Evolutionary conservation across 164 flowering plant genomes (phyloP), one percentile per base, ranked within the genome.

Genomic region (Annona cherimola): DNA sequence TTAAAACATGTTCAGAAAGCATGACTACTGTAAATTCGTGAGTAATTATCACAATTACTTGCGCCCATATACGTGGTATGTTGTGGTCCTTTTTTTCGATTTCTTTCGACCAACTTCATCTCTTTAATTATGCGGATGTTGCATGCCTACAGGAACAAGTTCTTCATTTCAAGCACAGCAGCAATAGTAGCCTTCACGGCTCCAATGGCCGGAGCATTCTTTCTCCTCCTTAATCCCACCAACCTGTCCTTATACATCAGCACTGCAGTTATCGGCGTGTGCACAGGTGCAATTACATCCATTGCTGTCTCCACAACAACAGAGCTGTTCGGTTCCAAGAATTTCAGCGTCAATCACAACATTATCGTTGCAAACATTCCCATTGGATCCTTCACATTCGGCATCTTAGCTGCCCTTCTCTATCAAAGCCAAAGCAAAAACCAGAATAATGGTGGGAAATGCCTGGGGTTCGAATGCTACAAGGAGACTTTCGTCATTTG

Each of bases 261-360:
- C 75, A 95, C 98, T 0, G 94, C 97, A 46, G 73, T 85, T 0
- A 86, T 95, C 5, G 96, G 94, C 3, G 68, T 87, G 1, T 93
- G 88, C 61, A 89, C 88, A 0, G 98, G 99, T 1, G 94, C 96
- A 55, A 90, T 95, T 8, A 78, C 89, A 42, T 82, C 99, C 18
- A 68, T 90, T 0, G 75, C 98, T 0, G 96, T 91, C 1, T 76
- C 93, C 39, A 76, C 82, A 9, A 95, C 99, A 1, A 60, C 87
- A 0, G 98, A 93, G 76, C 84, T 95, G 3, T 95, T 95, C 55
- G 99, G 98, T 1, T 64, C 83, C 0, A 84, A 84, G 68, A 85
- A 91, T 54, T 95, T 95, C 72, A 79, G 96, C 3, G 74, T 93
- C 1, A 93, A 95, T 73, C 99, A 95, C 69, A 95, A 95, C 45